These are phyloP conservation scores for Aaosphaeria arxii DNA, from an alignment of 2,329 filamentous ascomycete species.

Conservation along the genomic window DNA sequence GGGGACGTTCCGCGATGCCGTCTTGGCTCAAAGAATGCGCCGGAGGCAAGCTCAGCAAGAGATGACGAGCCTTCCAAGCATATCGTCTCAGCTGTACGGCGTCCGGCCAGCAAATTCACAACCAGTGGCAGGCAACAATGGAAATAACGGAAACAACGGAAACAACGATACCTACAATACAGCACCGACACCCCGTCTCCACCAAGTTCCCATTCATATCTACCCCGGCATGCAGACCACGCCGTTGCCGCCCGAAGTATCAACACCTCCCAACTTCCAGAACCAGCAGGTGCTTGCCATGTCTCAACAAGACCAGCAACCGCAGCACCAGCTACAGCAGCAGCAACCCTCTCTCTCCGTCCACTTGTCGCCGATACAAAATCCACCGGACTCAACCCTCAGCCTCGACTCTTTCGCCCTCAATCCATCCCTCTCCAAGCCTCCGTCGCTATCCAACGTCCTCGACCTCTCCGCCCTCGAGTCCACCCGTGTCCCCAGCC, in stretches of 20 bases:
- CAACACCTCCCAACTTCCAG: conserved; percentile 4
- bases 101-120: conserved; percentile 9
- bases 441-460: conserved; percentile 31
- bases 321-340: conserved; percentile 4
- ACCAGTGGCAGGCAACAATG: conserved; percentile 2
- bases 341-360: conserved; percentile 21
- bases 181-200: conserved; percentile 16
- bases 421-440: conserved; percentile 8
- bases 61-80: conserved; percentile 25
- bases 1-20: conserved; percentile 37
- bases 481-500: conserved; percentile 25
- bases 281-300: neutral
- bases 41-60: conserved; percentile 22
- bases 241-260: conserved; percentile 16
- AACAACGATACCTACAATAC: conserved; percentile 2
- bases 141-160: neutral
- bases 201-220: conserved; percentile 35
- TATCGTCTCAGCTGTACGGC: conserved; percentile 32
- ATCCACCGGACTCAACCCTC: conserved; percentile 11
- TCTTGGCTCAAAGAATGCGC: conserved; percentile 26
- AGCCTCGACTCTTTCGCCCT: conserved; percentile 3
- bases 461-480: conserved; percentile 38
- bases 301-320: conserved; percentile 3
- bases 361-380: conserved; percentile 28
- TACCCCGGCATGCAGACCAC: conserved; percentile 34